Base-by-base conservation (phyloP, 805 yeast genomes). In the Grigorovia jiainica region DNA sequence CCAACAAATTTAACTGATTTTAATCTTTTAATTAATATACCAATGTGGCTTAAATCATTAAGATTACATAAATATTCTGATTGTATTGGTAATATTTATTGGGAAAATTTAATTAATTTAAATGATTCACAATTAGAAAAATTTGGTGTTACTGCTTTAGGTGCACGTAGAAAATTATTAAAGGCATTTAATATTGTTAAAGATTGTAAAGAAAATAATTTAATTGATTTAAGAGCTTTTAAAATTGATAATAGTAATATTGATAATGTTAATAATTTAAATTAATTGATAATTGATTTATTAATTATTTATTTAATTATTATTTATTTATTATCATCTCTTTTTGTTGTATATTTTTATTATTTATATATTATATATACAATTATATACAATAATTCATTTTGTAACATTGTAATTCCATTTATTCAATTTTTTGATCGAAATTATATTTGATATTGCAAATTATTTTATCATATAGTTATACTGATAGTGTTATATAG, bases 1-100 rank as follows among this genome's bases (percentile, higher is more conserved):
- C 70, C 76, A 5, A 67, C 67, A 38, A 76, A 72, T 45, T 65
- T 76, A 47, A 70, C 78, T 3, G 74, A 70, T 38, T 66, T 66
- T 34, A 75, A 74, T 46, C 63, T 78, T 46, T 68, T 92, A 53
- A 65, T 68, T 45, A 90, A 92, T 58, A 78, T 92, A 38, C 95
- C 97, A 2, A 81, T 82, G 8, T 92, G 98, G 98, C 71, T 92
- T 61, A 82, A 94, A 61, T 72, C 87, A 10, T 68, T 90, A 47
- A 70, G 99, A 49, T 71, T 92, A 54, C 99, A 92, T 70, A 92
- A 92, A 64, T 92, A 92, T 66, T 89, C 97, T 1, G 87, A 79
- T 29, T 82, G 83, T 44, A 70, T 92, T 48, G 76, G 81, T 53
- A 79, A 77, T 47, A 69, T 81, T 48, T 70, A 73, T 20, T 92